Percentiles rank a stretch among this genome's conserved stretches.
Evolutionary conservation across 129 eudicot species (phyloP).

Genomic region (Dittrichia graveolens): DNA sequence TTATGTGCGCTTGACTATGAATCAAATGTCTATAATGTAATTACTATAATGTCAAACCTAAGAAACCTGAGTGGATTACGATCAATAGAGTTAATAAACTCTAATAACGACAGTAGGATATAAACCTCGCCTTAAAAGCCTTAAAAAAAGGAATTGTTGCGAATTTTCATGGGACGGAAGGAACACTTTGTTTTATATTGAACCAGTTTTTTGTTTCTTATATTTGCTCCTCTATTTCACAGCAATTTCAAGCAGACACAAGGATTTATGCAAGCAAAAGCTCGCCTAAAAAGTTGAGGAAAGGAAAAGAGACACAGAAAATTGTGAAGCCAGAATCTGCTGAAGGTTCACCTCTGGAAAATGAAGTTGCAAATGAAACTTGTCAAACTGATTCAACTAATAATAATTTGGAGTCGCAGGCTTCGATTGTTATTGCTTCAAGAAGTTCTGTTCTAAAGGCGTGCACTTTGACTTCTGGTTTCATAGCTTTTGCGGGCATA

Average conservation of each 20-base stretch:
- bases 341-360: slow-evolving; percentile 33
- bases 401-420: slow-evolving; percentile 39
- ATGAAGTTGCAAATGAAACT: slow-evolving; percentile 18
- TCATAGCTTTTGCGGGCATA: slow-evolving; percentile 65
- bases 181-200: background rate
- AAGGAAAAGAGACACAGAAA: slow-evolving; percentile 36
- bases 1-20: slow-evolving; percentile 9
- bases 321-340: slow-evolving; percentile 32
- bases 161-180: no score
- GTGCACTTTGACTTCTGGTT: slow-evolving; percentile 69
- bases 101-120: background rate
- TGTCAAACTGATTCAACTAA: slow-evolving; percentile 36
- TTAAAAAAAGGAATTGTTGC: no score
- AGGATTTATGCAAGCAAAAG: slow-evolving; percentile 60
- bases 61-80: background rate
- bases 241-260: slow-evolving; percentile 40
- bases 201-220: background rate
- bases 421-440: slow-evolving; percentile 48
- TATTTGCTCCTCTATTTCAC: background rate
- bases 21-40: slow-evolving; percentile 6
- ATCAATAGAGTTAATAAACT: no score
- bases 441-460: slow-evolving; percentile 83
- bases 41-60: background rate
- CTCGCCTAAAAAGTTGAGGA: slow-evolving; percentile 50
- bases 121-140: background rate